A percentile compares a stretch with the other conserved stretches of the same genome.
These are phyloP conservation scores for Nidula niveotomentosa DNA, from an alignment of 1,284 basidiomycete genomes.

Conservation along the genomic window DNA sequence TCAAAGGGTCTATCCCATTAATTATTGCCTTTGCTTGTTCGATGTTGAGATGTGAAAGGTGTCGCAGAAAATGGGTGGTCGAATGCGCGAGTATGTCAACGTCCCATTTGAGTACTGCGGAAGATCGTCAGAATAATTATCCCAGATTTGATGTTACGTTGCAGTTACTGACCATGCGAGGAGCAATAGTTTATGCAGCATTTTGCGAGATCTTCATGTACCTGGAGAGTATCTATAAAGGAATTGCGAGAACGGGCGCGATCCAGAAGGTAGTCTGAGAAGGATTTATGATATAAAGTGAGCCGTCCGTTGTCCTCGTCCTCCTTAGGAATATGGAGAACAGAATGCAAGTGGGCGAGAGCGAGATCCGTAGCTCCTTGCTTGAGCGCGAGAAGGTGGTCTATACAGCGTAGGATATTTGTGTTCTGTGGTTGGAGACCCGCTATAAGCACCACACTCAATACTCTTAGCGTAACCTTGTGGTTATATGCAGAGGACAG, in stretches of 20 bases:
- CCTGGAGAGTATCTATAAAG: not conserved
- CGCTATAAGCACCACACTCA: not conserved
- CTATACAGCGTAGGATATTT: not conserved
- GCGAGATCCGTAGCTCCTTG: not conserved
- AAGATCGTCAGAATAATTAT: not conserved
- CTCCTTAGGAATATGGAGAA: not conserved
- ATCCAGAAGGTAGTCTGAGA: slow-evolving; percentile 2
- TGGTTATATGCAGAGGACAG: slow-evolving; percentile 4
- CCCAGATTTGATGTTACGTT: not conserved
- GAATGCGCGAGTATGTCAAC: not conserved
- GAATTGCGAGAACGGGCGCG: not conserved
- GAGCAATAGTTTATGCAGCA: not conserved
- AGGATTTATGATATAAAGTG: not conserved
- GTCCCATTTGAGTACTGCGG: not conserved
- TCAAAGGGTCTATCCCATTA: not conserved
- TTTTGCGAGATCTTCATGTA: not conserved
- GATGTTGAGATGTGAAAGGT: not conserved
- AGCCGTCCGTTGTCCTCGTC: not conserved
- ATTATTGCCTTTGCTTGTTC: not conserved
- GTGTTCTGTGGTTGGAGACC: not conserved
- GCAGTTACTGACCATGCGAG: not conserved
- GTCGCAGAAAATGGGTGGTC: not conserved
- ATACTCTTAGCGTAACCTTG: not conserved
- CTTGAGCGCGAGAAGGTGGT: not conserved
- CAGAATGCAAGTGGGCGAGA: not conserved